These are phyloP conservation scores for Jaltomata sinuosa DNA, from an alignment of 257 asterid genomes.

Conservation along the genomic window DNA sequence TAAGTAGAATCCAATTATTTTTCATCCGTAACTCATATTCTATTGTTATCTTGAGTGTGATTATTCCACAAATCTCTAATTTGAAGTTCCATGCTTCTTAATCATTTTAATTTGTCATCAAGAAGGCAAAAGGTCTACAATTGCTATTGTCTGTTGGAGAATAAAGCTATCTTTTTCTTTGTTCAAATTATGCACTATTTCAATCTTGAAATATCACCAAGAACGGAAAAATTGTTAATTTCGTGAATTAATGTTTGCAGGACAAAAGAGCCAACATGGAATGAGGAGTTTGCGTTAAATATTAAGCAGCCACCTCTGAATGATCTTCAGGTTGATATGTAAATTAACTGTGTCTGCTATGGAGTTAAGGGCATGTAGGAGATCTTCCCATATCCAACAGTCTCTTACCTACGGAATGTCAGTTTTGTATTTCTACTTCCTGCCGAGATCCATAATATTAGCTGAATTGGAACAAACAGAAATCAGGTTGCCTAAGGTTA, in stretches of 20 bases:
- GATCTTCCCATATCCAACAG: neutral
- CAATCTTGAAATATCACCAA: neutral
- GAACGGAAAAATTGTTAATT: neutral
- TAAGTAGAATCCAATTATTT: neutral
- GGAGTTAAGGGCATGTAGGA: neutral
- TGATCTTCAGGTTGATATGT: constrained; percentile 74
- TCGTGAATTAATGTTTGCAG: constrained; percentile 37
- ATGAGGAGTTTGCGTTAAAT: constrained; percentile 85
- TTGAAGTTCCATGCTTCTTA: neutral
- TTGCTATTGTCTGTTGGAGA: neutral
- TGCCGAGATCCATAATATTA: neutral
- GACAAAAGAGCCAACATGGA: constrained; percentile 94
- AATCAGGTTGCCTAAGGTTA: neutral
- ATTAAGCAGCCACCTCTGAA: constrained; percentile 65
- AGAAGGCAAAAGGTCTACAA: neutral
- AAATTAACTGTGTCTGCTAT: neutral
- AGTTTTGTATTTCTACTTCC: neutral
- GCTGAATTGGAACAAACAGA: neutral
- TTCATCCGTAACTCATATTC: neutral
- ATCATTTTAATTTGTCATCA: neutral
- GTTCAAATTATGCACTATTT: neutral
- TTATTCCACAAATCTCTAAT: neutral
- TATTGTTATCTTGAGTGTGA: neutral
- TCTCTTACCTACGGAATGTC: neutral
- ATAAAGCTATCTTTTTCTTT: neutral